Evolutionary conservation across 768 basidiomycete species (phyloP).

Genomic region (Amanita exitialis): DNA sequence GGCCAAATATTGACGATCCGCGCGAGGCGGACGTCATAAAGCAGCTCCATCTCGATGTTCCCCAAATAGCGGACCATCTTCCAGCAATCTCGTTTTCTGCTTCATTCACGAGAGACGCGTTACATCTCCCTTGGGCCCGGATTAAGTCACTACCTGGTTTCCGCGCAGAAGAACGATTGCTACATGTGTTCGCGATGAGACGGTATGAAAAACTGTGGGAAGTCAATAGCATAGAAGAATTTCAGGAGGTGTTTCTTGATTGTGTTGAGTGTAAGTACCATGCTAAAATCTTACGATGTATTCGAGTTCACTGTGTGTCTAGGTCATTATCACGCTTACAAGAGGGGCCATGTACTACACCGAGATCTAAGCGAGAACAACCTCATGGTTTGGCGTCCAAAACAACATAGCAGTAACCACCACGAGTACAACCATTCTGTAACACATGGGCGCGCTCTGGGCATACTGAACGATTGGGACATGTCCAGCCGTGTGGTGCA

Average conservation of each 20-base stretch:
- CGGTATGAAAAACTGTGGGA: slow-evolving; percentile 6
- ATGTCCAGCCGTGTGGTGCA: slow-evolving; percentile 9
- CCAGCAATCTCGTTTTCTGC: slow-evolving; percentile 2
- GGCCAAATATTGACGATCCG: slow-evolving; percentile 1
- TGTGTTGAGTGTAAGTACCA: slow-evolving; percentile 5
- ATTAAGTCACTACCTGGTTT: background rate
- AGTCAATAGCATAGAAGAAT: slow-evolving; percentile 5
- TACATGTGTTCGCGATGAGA: slow-evolving; percentile 3
- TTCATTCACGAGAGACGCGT: slow-evolving; percentile 1
- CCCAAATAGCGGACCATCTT: slow-evolving; percentile 3
- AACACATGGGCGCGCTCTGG: slow-evolving; percentile 4
- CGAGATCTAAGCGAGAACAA: slow-evolving; percentile 21
- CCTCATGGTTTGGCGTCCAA: slow-evolving; percentile 16
- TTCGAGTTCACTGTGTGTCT: background rate
- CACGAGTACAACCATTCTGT: background rate
- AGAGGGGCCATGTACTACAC: slow-evolving; percentile 16
- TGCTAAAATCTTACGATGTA: background rate
- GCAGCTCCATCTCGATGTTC: slow-evolving; percentile 2
- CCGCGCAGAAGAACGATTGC: slow-evolving; percentile 1
- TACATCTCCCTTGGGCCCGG: background rate
- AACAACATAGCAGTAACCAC: background rate
- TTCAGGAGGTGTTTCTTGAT: slow-evolving; percentile 8
- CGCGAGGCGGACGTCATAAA: slow-evolving; percentile 1
- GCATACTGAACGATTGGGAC: slow-evolving; percentile 20
- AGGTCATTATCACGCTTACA: slow-evolving; percentile 16